These are phyloP conservation scores for Craspedostauros australis DNA, from an alignment of 108 stramenopile genomes.

Conservation along the genomic window DNA sequence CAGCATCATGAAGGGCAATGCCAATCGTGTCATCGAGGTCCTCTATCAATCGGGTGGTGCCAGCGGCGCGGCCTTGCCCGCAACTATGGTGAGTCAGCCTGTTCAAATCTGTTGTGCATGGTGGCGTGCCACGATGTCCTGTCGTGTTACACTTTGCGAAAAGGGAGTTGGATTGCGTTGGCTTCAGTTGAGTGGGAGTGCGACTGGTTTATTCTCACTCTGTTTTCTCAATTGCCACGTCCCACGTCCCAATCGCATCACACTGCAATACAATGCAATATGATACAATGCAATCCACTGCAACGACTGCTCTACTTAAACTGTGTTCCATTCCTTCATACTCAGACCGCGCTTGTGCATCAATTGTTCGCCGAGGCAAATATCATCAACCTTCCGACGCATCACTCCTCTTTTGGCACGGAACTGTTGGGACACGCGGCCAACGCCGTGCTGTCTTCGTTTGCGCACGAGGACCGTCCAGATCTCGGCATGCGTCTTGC, in stretches of 20 bases:
- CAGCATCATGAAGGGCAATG: constrained; percentile 66
- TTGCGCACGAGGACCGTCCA: constrained; percentile 37
- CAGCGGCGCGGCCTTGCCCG: constrained; percentile 74
- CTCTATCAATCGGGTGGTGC: constrained; percentile 58
- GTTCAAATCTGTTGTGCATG: constrained; percentile 4
- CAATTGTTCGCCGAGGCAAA: constrained; percentile 54
- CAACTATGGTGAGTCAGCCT: constrained; percentile 70
- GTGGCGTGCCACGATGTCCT: no score
- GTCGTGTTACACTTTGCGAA: background rate
- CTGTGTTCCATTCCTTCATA: no score
- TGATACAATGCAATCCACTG: no score
- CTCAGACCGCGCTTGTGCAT: constrained; percentile 49
- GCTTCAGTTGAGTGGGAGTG: no score
- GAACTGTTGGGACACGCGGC: constrained; percentile 59
- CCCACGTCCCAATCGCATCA: no score
- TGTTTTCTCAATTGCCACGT: no score
- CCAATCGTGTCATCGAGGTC: constrained; percentile 40
- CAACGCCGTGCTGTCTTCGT: constrained; percentile 69
- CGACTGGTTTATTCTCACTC: no score
- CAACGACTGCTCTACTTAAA: no score
- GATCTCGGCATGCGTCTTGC: constrained; percentile 60
- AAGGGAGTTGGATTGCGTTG: no score
- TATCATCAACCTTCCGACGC: constrained; percentile 19
- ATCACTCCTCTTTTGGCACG: constrained; percentile 20
- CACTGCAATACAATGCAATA: no score